Evolutionary conservation across 73 alveolate genomes (phyloP).

Genomic region (Paramecium pentaurelia): DNA sequence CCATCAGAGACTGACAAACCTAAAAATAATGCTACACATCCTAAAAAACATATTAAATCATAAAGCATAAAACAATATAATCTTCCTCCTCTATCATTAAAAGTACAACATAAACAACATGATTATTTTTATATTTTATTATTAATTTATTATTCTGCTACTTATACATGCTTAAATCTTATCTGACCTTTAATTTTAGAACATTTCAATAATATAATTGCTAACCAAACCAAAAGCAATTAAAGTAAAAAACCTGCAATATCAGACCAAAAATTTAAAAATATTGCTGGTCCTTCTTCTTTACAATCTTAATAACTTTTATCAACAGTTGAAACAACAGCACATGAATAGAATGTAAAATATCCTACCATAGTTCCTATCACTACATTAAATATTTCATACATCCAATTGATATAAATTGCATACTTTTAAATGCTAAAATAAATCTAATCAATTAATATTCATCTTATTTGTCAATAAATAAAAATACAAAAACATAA

Average conservation of each 20-base stretch:
- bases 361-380: conserved; percentile 40
- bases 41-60: conserved; percentile 25
- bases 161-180: not conserved
- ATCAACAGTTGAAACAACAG: not conserved
- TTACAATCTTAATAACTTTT: not conserved
- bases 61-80: conserved; percentile 23
- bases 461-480: conserved; percentile 48
- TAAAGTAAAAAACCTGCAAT: not conserved
- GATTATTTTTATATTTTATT: not conserved
- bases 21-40: conserved; percentile 25
- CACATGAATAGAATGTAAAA: conserved; percentile 40
- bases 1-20: not conserved
- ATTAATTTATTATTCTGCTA: not conserved
- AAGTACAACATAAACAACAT: not conserved
- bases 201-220: not conserved
- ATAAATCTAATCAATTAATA: conserved; percentile 18
- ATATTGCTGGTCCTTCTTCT: conserved; percentile 34
- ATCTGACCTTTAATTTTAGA: not conserved
- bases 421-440: conserved; percentile 6
- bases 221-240: not conserved
- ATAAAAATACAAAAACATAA: not conserved
- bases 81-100: conserved; percentile 43
- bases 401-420: conserved; percentile 31
- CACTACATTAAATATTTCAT: not conserved
- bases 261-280: conserved; percentile 40